Base-by-base conservation (phyloP, 2,329 filamentous ascomycete species). In the Colletotrichum trifolii region DNA sequence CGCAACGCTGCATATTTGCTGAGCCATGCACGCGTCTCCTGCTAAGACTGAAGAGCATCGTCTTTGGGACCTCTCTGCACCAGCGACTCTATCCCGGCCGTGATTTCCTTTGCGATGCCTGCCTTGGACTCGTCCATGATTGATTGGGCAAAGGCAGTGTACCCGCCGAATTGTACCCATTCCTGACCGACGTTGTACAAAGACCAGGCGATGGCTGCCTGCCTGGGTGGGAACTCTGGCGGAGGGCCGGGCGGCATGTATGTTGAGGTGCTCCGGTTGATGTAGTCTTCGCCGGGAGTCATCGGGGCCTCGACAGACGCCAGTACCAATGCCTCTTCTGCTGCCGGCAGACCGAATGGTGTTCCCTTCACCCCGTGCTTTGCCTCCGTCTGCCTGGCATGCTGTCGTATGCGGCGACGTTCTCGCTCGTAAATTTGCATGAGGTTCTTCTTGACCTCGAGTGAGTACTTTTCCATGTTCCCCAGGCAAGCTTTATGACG, bases 341-440 rank as follows among this genome's bases (percentile, higher is more conserved):
- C 39, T n/a, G 43, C 45, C 34, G 45, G 12, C 2, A 66, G 47
- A 40, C 53, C 48, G 15, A 35, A 7, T 12, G 55, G 43, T 7
- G 43, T 66, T 34, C 64, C 54, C 4, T 49, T 36, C 12, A 59
- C 13, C 6, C 48, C 57, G 8, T 40, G 15, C 38, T 38, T 34
- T 8, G 52, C 54, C 34, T 70, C 67, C 8, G 40, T 45, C 11
- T 33, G 56, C 10, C 67, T 67, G 3, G 73, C 73, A 8, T 68
- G 64, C 13, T 63, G 60, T 4, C 76, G 45, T 35, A 75, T 70
- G 12, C 76, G 75, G 33, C 59, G 63, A 60, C 73, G 73, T 67
- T 79, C 77, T 17, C 75, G 73, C 52, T 73, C 69, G 42, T 77
- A 75, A 52, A 78, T 72, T 64, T 72, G 73, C 35, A 73, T 42